A percentile compares a stretch with the other conserved stretches of the same genome.
Evolutionary conservation across 2,329 filamentous ascomycete genomes (phyloP).

Genomic region (Alternaria triticina): DNA sequence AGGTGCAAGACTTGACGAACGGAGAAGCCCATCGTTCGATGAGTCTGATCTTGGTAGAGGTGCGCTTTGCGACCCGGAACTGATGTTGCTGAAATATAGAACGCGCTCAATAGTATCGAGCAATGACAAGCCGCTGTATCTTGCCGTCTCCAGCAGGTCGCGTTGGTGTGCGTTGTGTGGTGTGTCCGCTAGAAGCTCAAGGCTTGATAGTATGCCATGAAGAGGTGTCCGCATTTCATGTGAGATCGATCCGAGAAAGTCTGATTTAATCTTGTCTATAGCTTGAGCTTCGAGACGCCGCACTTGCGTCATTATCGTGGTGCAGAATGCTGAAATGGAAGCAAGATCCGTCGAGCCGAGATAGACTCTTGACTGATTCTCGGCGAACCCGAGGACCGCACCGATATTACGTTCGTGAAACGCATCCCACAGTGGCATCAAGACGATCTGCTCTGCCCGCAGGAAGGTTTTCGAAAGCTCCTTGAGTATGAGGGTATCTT

Average conservation of each 20-base stretch:
- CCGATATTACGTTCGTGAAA: conserved; percentile 11
- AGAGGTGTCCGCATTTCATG: conserved; percentile 13
- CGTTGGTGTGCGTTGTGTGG: conserved; percentile 3
- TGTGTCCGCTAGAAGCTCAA: conserved; percentile 8
- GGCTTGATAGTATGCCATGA: conserved; percentile 6
- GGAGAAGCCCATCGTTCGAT: not conserved
- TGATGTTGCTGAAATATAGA: conserved; percentile 13
- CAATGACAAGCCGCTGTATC: conserved; percentile 6
- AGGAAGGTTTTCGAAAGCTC: conserved; percentile 1
- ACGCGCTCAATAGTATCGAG: conserved; percentile 11
- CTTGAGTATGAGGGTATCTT: not conserved
- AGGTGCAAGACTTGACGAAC: not conserved
- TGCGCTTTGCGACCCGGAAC: not conserved
- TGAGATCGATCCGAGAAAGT: conserved; percentile 11
- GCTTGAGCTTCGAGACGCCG: conserved; percentile 10
- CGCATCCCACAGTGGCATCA: conserved; percentile 12
- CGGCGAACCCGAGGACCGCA: conserved; percentile 8
- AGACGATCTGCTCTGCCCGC: conserved; percentile 1
- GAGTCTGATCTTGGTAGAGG: not conserved
- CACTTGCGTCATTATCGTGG: conserved; percentile 13
- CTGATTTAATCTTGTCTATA: conserved; percentile 12
- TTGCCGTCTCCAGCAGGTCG: conserved; percentile 6
- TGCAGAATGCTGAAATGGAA: conserved; percentile 12
- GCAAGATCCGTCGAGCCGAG: conserved; percentile 8
- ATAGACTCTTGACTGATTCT: conserved; percentile 6